phyloP scores from a whole-genome alignment of 768 basidiomycete genomes.

The Phylloporus sp. region DNA sequence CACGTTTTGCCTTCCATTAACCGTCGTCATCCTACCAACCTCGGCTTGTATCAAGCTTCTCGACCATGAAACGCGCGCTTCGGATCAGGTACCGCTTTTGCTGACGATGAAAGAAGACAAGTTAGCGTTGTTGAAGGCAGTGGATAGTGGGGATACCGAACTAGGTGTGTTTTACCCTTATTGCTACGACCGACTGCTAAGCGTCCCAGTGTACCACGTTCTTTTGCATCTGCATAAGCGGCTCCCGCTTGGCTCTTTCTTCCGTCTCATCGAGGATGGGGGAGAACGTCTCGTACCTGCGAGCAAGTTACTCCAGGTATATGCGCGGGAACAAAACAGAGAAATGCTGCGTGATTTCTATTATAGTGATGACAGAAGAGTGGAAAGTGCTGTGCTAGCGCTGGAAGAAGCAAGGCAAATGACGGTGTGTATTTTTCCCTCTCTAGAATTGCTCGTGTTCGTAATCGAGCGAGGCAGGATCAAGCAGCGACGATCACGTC shows the following conservation, averaged over 20 bases:
- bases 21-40: not conserved
- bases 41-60: slow-evolving; percentile 51
- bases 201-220: slow-evolving; percentile 78
- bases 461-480: slow-evolving; percentile 47
- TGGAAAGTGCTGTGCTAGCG: slow-evolving; percentile 87
- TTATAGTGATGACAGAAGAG: slow-evolving; percentile 93
- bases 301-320: slow-evolving; percentile 78
- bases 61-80: slow-evolving; percentile 84
- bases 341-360: slow-evolving; percentile 95
- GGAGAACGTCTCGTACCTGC: slow-evolving; percentile 71
- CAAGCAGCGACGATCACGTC: slow-evolving; percentile 62
- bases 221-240: slow-evolving; percentile 81
- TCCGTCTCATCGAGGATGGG: slow-evolving; percentile 89
- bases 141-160: slow-evolving; percentile 93
- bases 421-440: slow-evolving; percentile 39
- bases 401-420: slow-evolving; percentile 75
- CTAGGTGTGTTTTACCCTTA: slow-evolving; percentile 51
- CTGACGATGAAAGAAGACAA: slow-evolving; percentile 93
- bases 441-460: not conserved
- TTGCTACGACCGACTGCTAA: not conserved
- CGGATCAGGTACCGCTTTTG: slow-evolving; percentile 90
- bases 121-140: slow-evolving; percentile 80
- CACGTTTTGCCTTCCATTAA: not conserved
- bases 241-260: slow-evolving; percentile 85
- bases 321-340: slow-evolving; percentile 83